phyloP scores from a whole-genome alignment of 176 grass and related monocot species.

The Aechmea fasciata region DNA sequence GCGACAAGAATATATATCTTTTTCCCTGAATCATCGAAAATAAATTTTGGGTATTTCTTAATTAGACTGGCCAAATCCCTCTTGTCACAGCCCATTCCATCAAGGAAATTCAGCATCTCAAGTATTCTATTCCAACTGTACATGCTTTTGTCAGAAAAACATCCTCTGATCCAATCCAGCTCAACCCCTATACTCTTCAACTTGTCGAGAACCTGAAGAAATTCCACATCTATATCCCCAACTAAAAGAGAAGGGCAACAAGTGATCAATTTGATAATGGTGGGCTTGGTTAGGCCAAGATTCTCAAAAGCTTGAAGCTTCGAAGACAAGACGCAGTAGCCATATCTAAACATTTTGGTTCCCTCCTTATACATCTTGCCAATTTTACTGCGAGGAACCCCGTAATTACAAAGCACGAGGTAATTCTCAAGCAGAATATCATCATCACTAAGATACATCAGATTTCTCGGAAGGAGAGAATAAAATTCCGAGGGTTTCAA shows the following conservation, averaged over 20 bases:
- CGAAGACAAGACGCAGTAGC: conserved; percentile 13
- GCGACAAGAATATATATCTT: conserved; percentile 40
- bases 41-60: conserved; percentile 39
- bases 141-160: conserved; percentile 35
- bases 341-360: conserved; percentile 31
- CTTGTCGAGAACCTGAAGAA: conserved; percentile 34
- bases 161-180: conserved; percentile 33
- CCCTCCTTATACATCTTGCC: conserved; percentile 50
- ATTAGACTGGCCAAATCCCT: conserved; percentile 29
- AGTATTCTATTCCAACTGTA: conserved; percentile 41
- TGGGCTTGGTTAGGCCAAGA: conserved; percentile 31
- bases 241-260: conserved; percentile 40
- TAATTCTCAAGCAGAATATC: conserved; percentile 41
- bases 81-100: conserved; percentile 31
- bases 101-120: conserved; percentile 43
- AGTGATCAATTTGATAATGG: conserved; percentile 35
- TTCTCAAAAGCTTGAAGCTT: conserved; percentile 43
- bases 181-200: conserved; percentile 36
- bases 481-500: conserved; percentile 22
- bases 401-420: conserved; percentile 39
- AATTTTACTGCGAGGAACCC: conserved; percentile 38
- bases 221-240: conserved; percentile 30
- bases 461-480: conserved; percentile 28
- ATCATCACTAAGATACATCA: conserved; percentile 45
- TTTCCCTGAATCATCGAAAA: conserved; percentile 56